Evolutionary conservation across 257 asterid species (phyloP).

Genomic region (Primulina tabacum): DNA sequence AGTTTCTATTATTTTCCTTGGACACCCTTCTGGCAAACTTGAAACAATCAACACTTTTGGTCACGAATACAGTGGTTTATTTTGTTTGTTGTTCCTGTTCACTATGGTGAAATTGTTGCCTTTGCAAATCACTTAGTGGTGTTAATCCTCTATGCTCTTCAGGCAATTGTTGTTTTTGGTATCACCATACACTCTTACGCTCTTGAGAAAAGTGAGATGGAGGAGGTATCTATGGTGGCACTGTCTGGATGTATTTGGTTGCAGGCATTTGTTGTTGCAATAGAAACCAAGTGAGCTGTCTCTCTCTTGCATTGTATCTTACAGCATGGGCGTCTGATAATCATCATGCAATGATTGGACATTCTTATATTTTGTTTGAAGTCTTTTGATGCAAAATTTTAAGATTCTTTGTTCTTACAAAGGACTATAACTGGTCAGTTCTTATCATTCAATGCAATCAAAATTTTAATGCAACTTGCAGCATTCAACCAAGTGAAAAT

Average conservation of each 20-base stretch:
- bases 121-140: constrained; percentile 11
- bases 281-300: constrained; percentile 84
- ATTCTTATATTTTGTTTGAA: not conserved
- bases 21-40: not conserved
- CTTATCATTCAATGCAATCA: not conserved
- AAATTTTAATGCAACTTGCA: not conserved
- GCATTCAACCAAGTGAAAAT: not conserved
- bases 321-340: not conserved
- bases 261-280: constrained; percentile 93
- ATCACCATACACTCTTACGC: constrained; percentile 86
- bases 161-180: constrained; percentile 95
- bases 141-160: constrained; percentile 28
- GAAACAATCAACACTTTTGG: not conserved
- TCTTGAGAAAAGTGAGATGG: constrained; percentile 94
- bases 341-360: not conserved
- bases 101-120: constrained; percentile 12
- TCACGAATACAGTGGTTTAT: constrained; percentile 3
- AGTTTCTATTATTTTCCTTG: not conserved
- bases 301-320: constrained; percentile 23
- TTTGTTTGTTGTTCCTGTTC: not conserved
- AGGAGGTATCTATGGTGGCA: constrained; percentile 96
- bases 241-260: constrained; percentile 98
- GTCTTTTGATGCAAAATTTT: not conserved
- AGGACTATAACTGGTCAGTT: not conserved
- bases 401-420: not conserved